Percentiles rank a stretch among this genome's conserved stretches.
phyloP scores from a whole-genome alignment of 2,329 filamentous ascomycete species.

The Penicillium hordei region DNA sequence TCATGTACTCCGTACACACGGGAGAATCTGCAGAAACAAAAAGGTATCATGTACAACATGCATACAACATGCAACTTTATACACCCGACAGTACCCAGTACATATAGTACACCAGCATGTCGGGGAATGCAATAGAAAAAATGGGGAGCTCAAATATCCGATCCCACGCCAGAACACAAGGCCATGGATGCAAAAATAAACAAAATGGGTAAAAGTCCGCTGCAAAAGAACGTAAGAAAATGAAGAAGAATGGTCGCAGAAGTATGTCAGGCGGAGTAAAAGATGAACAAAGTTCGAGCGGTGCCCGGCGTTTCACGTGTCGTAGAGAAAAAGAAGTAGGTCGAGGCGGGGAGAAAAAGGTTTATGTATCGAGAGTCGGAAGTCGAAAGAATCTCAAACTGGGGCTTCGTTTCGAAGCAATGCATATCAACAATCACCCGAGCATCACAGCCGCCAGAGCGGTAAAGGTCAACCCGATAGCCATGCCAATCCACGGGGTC shows the following conservation, averaged over 20 bases:
- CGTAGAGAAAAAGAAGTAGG: constrained; percentile 8
- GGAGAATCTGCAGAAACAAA: constrained; percentile 12
- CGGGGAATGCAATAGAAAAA: constrained; percentile 27
- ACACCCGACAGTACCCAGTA: constrained; percentile 21
- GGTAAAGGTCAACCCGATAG: constrained; percentile 42
- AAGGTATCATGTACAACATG: constrained; percentile 40
- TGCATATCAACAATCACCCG: constrained; percentile 24
- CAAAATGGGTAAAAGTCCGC: constrained; percentile 19
- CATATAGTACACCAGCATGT: background rate
- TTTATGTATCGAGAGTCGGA: constrained; percentile 3
- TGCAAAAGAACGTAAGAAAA: constrained; percentile 21
- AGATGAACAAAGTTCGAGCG: constrained; percentile 5
- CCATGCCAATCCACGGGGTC: constrained; percentile 45
- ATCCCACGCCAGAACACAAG: constrained; percentile 17
- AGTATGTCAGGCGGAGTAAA: constrained; percentile 10
- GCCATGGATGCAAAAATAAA: constrained; percentile 24
- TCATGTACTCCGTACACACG: constrained; percentile 4
- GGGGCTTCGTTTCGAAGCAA: background rate
- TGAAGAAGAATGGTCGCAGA: constrained; percentile 11
- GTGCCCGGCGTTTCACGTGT: constrained; percentile 11
- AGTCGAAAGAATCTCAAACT: background rate
- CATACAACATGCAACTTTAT: constrained; percentile 37
- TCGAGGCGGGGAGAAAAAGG: constrained; percentile 1
- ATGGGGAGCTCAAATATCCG: constrained; percentile 2
- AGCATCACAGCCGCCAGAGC: constrained; percentile 42